These are phyloP conservation scores for Mycosphaerella arachidis DNA, from an alignment of 2,329 filamentous ascomycete species.

Conservation along the genomic window DNA sequence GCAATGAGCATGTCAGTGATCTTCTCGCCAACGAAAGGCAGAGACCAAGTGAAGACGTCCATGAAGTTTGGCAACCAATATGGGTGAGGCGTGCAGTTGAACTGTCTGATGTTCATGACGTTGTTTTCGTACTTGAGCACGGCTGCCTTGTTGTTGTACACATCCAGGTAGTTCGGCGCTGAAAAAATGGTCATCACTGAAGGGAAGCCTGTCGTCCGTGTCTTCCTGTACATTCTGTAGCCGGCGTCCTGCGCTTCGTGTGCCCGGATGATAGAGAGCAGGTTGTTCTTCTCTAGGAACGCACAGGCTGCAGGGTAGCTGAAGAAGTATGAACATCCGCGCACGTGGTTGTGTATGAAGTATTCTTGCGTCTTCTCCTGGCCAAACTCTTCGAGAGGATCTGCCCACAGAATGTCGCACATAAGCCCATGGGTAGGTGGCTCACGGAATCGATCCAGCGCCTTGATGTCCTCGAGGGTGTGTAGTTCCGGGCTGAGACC, in stretches of 20 bases:
- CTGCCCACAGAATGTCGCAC: slow-evolving; percentile 99
- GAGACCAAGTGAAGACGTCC: slow-evolving; percentile 99
- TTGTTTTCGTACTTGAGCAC: slow-evolving; percentile 99
- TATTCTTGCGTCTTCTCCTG: slow-evolving; percentile 98
- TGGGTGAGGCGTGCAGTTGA: slow-evolving; percentile 98
- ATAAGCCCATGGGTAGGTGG: slow-evolving; percentile 96
- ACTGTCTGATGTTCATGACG: slow-evolving; percentile 99
- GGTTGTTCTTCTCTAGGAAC: slow-evolving; percentile 98
- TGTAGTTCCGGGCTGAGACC: slow-evolving; percentile 93
- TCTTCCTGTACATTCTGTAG: slow-evolving; percentile 99
- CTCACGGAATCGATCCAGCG: slow-evolving; percentile 97
- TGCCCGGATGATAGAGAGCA: slow-evolving; percentile 92
- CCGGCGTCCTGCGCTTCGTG: slow-evolving; percentile 98
- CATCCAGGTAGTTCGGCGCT: slow-evolving; percentile 95
- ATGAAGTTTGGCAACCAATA: slow-evolving; percentile 99
- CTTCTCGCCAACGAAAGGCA: slow-evolving; percentile 98
- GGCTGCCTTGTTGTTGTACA: slow-evolving; percentile 99
- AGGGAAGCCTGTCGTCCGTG: slow-evolving; percentile 92
- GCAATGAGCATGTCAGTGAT: slow-evolving; percentile 98
- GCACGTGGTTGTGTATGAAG: slow-evolving; percentile 96
- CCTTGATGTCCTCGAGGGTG: slow-evolving; percentile 89
- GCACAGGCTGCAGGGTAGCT: slow-evolving; percentile 95
- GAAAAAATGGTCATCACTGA: slow-evolving; percentile 99
- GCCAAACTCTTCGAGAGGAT: slow-evolving; percentile 95
- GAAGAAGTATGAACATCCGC: slow-evolving; percentile 99